Percentiles rank a stretch among this genome's conserved stretches.
Evolutionary conservation across 1,139 yeast genomes (phyloP).

Genomic region (Scheffersomyces illinoinensis): DNA sequence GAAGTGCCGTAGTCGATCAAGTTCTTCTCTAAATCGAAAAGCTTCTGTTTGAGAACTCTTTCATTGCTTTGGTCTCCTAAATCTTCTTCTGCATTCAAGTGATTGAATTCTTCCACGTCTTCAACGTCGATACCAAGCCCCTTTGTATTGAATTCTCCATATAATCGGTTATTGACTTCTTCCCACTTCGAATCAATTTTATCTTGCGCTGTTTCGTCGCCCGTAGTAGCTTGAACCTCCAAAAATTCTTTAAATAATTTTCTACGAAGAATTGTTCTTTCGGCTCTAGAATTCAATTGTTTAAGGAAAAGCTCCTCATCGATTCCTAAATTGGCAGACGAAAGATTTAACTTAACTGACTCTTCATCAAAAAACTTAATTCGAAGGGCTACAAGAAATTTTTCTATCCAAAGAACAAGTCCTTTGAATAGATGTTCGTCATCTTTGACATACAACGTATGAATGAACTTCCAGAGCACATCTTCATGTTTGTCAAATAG

Average conservation of each 20-base stretch:
- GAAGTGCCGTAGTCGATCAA: constrained; percentile 14
- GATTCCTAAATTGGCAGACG: constrained; percentile 11
- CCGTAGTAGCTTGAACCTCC: constrained; percentile 17
- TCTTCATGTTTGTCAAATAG: constrained; percentile 71
- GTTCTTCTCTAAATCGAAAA: constrained; percentile 9
- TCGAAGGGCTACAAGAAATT: constrained; percentile 56
- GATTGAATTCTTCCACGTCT: constrained; percentile 60
- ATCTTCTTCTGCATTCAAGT: constrained; percentile 22
- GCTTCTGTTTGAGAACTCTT: not conserved
- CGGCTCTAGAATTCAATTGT: constrained; percentile 34
- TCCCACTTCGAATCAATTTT: constrained; percentile 53
- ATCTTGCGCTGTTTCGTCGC: constrained; percentile 21
- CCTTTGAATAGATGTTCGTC: constrained; percentile 69
- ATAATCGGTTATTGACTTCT: constrained; percentile 42
- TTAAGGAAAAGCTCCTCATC: constrained; percentile 26
- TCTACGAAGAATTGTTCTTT: constrained; percentile 30
- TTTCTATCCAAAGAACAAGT: constrained; percentile 66
- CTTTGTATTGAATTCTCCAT: constrained; percentile 37
- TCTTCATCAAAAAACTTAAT: constrained; percentile 59
- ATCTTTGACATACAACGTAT: constrained; percentile 74
- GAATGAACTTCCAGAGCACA: constrained; percentile 70
- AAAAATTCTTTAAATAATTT: constrained; percentile 36
- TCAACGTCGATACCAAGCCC: constrained; percentile 62
- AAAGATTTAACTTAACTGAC: constrained; percentile 42
- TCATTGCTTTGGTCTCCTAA: constrained; percentile 3